Evolutionary conservation across 1,284 basidiomycete species (phyloP), one percentile per base, ranked within the genome.

Genomic region (Moesziomyces sp.): DNA sequence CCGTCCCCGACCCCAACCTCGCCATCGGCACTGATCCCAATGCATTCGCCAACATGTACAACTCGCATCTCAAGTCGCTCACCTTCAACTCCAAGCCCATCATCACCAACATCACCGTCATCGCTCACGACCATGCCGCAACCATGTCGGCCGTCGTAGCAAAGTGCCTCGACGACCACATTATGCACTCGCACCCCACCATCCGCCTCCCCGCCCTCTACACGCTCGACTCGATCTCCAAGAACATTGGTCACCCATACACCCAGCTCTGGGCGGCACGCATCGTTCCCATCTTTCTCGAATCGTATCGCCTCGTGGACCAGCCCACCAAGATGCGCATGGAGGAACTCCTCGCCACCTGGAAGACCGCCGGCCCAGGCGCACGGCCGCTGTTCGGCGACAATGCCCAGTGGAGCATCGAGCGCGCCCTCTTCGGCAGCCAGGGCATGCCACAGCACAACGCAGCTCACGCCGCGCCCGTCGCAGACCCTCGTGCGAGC

Each of bases 81-180:
- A 94, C 91, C 45, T 91, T 96, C 87, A 99, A 99, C 86, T 97
- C 94, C 76, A 91, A 95, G 83, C 93, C 94, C 16, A 91, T 97
- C 75, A 99, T 99, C 79, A 94, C 96, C 86, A 89, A 89, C 69
- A 87, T 99, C n/a, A 98, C 96, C 30, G 90, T 96, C 87, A 89
- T 94, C 79, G 95, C 97, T 38, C 92, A 94, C 87, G 92, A 96
- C 66, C 91, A 92, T 83, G 87, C 89, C 57, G 90, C 91, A 68
- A 74, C 83, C 88, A 87, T 91, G 86, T 90, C 92, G 74, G 89
- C 91, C 63, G 89, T 93, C 54, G 91, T 98, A 23, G 91, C 91
- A 1, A 91, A 94, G 74, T 93, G 92, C 84, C 86, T 99, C 49
- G 94, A 97, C 80, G 86, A 88, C 30, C 94, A 97, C 75, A 93